Base-by-base conservation (phyloP, 805 yeast species). In the Metschnikowia similis region DNA sequence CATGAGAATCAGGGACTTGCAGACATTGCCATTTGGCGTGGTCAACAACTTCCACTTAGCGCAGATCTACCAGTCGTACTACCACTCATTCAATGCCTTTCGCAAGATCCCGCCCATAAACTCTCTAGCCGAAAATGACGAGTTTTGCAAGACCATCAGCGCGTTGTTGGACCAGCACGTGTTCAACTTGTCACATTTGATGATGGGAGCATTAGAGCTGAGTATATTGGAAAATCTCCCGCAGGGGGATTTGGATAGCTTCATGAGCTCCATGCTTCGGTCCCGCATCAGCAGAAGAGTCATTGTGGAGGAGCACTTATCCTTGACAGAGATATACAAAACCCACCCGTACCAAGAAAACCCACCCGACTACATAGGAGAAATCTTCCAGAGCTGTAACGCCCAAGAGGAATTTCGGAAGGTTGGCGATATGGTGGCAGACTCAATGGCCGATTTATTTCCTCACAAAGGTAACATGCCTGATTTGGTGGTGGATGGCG, bases 161-260 rank as follows among this genome's bases (percentile, higher is more conserved):
- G 72, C 77, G 31, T 78, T 90, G 54, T 70, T 92, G 56, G 89
- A 85, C 65, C 87, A 84, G 59, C 96, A 92, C 67, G 76, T 89
- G 44, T 71, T 85, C 48, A 87, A 89, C 54, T 74, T 92, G 52
- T 94, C 97, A 1, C 92, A 91, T 64, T 72, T 91, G 52, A 86
- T 92, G 75, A 87, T 90, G 90, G 98, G 98, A 1, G 89, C 96
- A 1, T 71, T 90, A 42, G 97, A 92, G 60, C 84, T 84, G 54
- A 80, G 87, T 11, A 81, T 85, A 35, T 63, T 85, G 43, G 66
- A 74, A 47, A 69, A 72, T 36, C 76, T 86, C 60, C 84, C 89
- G 3, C 83, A 81, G 50, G 67, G 72, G 1, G 72, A 83, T 41
- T 68, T 92, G 56, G 97, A 92, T 61, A 72, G 69, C 14, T 81